These are phyloP conservation scores for Lipomyces lipofer DNA, from an alignment of 805 yeast genomes.

Conservation along the genomic window DNA sequence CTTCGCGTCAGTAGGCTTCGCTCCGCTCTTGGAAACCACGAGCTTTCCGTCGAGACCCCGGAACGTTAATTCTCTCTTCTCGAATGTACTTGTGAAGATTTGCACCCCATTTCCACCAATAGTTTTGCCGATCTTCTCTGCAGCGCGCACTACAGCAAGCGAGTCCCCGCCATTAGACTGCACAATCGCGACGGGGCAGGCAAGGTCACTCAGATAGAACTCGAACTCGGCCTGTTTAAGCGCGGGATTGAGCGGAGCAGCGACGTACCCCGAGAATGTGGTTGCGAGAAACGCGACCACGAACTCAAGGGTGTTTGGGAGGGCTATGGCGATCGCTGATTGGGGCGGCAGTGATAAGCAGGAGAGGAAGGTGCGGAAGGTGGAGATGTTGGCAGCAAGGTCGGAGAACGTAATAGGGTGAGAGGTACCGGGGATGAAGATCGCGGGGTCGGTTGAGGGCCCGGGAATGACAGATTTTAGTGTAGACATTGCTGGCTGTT, in stretches of 20 bases:
- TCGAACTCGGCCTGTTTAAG: constrained; percentile 63
- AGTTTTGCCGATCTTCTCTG: constrained; percentile 44
- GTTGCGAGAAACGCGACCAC: constrained; percentile 56
- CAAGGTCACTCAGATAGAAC: constrained; percentile 62
- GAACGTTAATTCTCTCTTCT: neutral
- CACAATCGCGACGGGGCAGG: constrained; percentile 58
- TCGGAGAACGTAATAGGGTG: constrained; percentile 13
- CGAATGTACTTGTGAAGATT: constrained; percentile 4
- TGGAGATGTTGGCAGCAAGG: constrained; percentile 6
- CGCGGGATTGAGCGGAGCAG: constrained; percentile 68
- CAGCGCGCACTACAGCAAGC: constrained; percentile 52
- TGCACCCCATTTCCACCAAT: neutral
- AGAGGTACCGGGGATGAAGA: constrained; percentile 15
- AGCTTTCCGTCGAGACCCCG: constrained; percentile 1
- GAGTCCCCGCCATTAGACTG: constrained; percentile 50
- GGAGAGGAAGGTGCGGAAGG: constrained; percentile 18
- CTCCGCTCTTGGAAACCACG: neutral
- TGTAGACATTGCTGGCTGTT: constrained; percentile 17
- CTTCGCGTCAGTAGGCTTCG: constrained; percentile 6
- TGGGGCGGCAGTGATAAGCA: constrained; percentile 18
- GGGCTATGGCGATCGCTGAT: constrained; percentile 47
- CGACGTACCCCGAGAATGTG: constrained; percentile 57
- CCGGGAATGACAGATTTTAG: constrained; percentile 9
- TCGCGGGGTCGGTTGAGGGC: constrained; percentile 13
- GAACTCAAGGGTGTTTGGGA: constrained; percentile 63